Base-by-base conservation (phyloP, 2,329 filamentous ascomycete genomes). In the Lithohypha guttulata region DNA sequence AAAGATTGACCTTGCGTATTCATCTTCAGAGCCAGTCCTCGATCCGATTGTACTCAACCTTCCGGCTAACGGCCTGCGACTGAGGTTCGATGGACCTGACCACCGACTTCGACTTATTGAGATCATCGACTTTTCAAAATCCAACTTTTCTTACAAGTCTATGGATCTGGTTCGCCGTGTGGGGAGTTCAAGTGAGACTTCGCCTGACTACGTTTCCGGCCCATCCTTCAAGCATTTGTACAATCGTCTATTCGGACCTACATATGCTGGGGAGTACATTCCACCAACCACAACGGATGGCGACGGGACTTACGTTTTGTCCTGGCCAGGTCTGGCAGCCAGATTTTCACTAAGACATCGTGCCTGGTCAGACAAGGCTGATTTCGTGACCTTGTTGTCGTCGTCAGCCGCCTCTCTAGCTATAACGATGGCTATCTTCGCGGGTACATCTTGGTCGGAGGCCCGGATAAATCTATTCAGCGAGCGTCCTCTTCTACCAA, bases 321-420 rank as follows among this genome's bases (percentile, higher is more conserved):
- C 89, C 2, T 98, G 95, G 61, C 87, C 89, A 1, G 91, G 91
- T 0, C 78, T 98, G 20, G 85, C 89, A 0, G 95, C 96, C 57
- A 87, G 82, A 25, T 98, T 98, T 49, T 78, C 84, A 1, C 67
- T 96, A 20, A 71, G 79, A 34, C 66, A 74, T 42, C 77, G 81
- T 1, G 75, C 78, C 15, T 95, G 85, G 69, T 84, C 82, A 1
- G 70, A 76, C 38, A 62, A 67, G 36, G 73, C 75, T 45, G 87
- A 96, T 55, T 86, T 93, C 46, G 86, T 95, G 20, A 81, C 84
- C 1, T 64, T 95, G 25, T 71, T 96, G 11, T 86, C 85, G 0
- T 84, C 85, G 0, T 75, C 82, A 0, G 77, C 79, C 13, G 83
- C 81, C 39, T 75, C 81, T 34, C 73, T 81, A 5, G 87, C 89